Base-by-base conservation (phyloP, 208 protist genomes). In the Acanthamoeba castellanii region DNA sequence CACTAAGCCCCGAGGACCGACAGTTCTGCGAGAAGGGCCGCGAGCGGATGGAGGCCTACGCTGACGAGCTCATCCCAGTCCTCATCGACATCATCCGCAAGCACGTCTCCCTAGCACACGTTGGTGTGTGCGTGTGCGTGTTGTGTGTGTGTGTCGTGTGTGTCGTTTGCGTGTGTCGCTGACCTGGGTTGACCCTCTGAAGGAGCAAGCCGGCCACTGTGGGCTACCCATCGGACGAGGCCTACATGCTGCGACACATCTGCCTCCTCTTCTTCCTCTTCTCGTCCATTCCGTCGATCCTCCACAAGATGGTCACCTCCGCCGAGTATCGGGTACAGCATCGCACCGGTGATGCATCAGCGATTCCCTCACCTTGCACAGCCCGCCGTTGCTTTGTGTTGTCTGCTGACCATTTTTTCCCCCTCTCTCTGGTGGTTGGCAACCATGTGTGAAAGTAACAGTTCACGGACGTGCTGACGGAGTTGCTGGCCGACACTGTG, bases 181-280 rank as follows among this genome's bases (percentile, higher is more conserved):
- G 34, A 76, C 30, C 0, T 76, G 27, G 27, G 8, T 76, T 32
- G 27, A 22, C 68, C 14, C 30, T 4, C 11, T 11, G 18, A 47
- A 88, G 81, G 81, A 57, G 50, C 16, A 82, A 84, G 30, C 90
- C 90, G 34, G 13, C 47, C 2, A 94, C 90, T 3, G 72, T 94
- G 14, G 22, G 72, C 32, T 94, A 94, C n/a, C 90, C 90, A 4
- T 85, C 70, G 32, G 50, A 94, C 55, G 70, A 47, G 61, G 90
- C 90, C n/a, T 94, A 94, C 72, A 94, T 94, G 90, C 64, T 94
- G 50, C 66, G 90, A 3, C 90, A 94, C 90, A 94, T 94, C 13
- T 94, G 90, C 37, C 57, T 94, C 22, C 90, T 94, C 32, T 84
- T 94, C 70, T 94, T 94, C 90, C 72, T 94, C 70, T 94, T 94